Evolutionary conservation across 2,329 filamentous ascomycete species (phyloP), one percentile per base, ranked within the genome.

Genomic region (Akanthomyces uredinophilus): DNA sequence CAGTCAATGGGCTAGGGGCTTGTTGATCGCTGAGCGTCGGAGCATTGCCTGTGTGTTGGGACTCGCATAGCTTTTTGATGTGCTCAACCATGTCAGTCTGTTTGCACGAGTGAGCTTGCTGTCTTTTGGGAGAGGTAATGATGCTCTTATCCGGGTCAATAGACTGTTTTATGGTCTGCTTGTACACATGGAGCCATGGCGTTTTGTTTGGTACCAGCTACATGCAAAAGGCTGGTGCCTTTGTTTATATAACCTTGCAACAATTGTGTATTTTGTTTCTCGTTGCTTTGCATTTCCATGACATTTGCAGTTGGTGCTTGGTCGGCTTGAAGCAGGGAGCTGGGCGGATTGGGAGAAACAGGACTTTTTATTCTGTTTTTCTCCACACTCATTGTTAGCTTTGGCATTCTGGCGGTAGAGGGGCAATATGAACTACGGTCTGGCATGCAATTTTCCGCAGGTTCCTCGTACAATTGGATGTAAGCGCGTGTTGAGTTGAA

Each of bases 1-100:
- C 85, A 86, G 72, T 82, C 83, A 65, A 81, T 81, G 78, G 79
- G 44, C 27, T 62, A 62, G 60, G 29, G 35, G 27, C 32, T 41
- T 24, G 22, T 46, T 60, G 49, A 53, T 27, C 18, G 37, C 35
- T 18, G 27, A 44, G 16, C 18, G 37, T 24, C 24, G 11, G 16
- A 49, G 16, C 44, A 16, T 16, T 29, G 41, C 35, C 18, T 32
- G 27, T 29, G 27, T 29, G 22, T 46, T 61, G 47, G 35, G 52
- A 29, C 18, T 13, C 43, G 39, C 52, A 43, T 53, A 50, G 62
- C 63, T 61, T 63, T 61, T 49, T 59, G 64, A 51, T 41, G 43
- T 62, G 64, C 43, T 63, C 64, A 62, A 66, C 61, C 58, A 57
- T 35, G 56, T 59, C 54, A 53, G 60, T 27, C 56, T n/a, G n/a